A percentile compares a stretch with the other conserved stretches of the same genome.
phyloP scores from a whole-genome alignment of 2,329 filamentous ascomycete genomes.

The Didymella pinodella region DNA sequence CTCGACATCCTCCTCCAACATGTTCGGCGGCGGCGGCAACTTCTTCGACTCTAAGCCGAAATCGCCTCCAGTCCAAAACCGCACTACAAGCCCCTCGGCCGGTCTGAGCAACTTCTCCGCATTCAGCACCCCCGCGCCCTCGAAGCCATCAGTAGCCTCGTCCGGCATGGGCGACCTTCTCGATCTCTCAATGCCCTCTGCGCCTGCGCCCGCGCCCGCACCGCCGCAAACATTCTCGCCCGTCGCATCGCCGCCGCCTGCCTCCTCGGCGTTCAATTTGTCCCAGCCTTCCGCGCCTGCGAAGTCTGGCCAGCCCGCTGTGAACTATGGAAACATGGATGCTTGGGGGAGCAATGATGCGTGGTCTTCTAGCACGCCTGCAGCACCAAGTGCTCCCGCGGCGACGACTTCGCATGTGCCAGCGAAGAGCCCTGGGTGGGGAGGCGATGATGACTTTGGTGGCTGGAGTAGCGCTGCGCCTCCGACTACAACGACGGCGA shows the following conservation, averaged over 20 bases:
- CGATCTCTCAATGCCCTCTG: constrained; percentile 64
- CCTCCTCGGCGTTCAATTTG: constrained; percentile 69
- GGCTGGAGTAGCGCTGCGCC: constrained; percentile 85
- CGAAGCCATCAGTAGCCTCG: constrained; percentile 60
- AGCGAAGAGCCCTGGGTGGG: constrained; percentile 62
- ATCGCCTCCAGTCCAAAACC: constrained; percentile 54
- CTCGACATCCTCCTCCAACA: constrained; percentile 58
- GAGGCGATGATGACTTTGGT: constrained; percentile 86
- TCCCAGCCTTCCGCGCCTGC: constrained; percentile 41
- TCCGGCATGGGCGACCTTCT: constrained; percentile 75
- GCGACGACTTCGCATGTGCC: constrained; percentile 49
- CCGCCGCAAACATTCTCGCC: constrained; percentile 32
- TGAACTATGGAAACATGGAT: constrained; percentile 65
- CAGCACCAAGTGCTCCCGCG: constrained; percentile 53
- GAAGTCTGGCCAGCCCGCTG: constrained; percentile 42
- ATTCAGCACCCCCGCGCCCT: constrained; percentile 62
- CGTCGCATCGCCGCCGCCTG: constrained; percentile 46
- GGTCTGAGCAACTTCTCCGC: constrained; percentile 71
- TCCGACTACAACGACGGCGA: constrained; percentile 60
- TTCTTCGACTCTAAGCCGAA: constrained; percentile 82
- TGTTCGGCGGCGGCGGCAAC: constrained; percentile 71
- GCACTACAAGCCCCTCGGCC: constrained; percentile 63
- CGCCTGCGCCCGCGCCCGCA: constrained; percentile 35
- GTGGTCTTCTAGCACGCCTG: constrained; percentile 74
- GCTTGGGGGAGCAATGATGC: constrained; percentile 85